phyloP scores from a whole-genome alignment of 164 flowering plant species.

The Houttuynia cordata region DNA sequence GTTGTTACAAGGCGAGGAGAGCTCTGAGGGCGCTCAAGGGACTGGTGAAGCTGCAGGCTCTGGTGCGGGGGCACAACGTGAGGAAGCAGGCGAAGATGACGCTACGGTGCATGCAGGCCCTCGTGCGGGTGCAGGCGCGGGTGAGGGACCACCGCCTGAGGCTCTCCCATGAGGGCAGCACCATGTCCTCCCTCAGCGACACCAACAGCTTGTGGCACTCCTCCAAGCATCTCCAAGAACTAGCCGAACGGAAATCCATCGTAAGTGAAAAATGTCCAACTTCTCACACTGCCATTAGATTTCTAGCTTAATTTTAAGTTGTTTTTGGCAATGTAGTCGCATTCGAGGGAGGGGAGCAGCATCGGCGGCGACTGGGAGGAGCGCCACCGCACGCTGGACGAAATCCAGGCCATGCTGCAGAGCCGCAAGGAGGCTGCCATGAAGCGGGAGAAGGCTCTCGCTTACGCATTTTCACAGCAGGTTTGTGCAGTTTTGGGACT shows the following conservation, averaged over 20 bases:
- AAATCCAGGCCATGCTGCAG: slow-evolving; percentile 66
- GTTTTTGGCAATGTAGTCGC: slow-evolving; percentile 8
- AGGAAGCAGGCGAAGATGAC: slow-evolving; percentile 70
- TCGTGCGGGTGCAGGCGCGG: slow-evolving; percentile 63
- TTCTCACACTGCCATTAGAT: not conserved
- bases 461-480: slow-evolving; percentile 52
- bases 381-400: slow-evolving; percentile 58
- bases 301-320: not conserved
- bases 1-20: slow-evolving; percentile 69
- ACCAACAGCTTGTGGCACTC: slow-evolving; percentile 46
- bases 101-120: slow-evolving; percentile 70
- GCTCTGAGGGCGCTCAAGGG: slow-evolving; percentile 76
- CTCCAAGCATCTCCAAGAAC: slow-evolving; percentile 29
- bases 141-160: slow-evolving; percentile 50
- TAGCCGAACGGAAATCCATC: slow-evolving; percentile 35
- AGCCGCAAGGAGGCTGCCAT: slow-evolving; percentile 49
- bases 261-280: slow-evolving; percentile 34
- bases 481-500: too few species aligned
- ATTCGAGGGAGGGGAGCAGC: slow-evolving; percentile 67
- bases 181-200: slow-evolving; percentile 37
- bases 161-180: slow-evolving; percentile 39
- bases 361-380: slow-evolving; percentile 30
- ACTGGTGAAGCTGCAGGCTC: slow-evolving; percentile 80
- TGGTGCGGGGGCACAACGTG: slow-evolving; percentile 81
- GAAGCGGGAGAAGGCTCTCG: slow-evolving; percentile 10